Percentiles rank a stretch among this genome's conserved stretches.
Conservation (phyloP, 2,329 filamentous ascomycete genomes). For the Moelleriella libera region DNA sequence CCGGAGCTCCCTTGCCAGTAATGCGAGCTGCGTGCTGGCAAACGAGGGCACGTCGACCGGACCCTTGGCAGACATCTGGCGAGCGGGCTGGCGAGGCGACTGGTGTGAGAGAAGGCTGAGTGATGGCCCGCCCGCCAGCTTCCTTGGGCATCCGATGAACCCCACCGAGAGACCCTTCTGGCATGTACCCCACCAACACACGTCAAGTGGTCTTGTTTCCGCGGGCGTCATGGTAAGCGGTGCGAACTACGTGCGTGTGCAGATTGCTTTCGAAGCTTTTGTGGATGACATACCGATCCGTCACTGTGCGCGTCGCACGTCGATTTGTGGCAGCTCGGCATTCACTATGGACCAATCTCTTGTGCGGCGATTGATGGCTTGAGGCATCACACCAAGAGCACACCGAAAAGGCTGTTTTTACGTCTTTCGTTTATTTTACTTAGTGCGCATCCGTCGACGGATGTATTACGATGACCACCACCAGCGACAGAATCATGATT, state of each 20-base stretch:
- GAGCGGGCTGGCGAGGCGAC: too few species aligned
- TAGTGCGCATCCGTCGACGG: constrained; percentile 12
- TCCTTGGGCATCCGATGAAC: too few species aligned
- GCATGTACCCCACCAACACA: not conserved
- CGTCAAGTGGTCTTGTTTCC: not conserved
- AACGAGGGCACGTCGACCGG: constrained; percentile 53
- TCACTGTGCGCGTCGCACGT: too few species aligned
- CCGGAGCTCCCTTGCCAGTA: constrained; percentile 58
- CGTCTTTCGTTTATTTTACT: constrained; percentile 3
- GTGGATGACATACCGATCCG: too few species aligned
- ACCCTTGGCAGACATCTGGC: constrained; percentile 1
- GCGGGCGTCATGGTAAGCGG: too few species aligned
- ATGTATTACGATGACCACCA: constrained; percentile 45
- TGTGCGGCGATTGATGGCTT: not conserved
- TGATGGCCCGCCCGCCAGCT: too few species aligned
- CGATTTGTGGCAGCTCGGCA: too few species aligned
- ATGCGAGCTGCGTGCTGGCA: constrained; percentile 53
- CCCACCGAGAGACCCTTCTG: too few species aligned
- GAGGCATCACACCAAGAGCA: not conserved
- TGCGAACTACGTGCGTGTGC: too few species aligned
- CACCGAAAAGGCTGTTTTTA: not conserved
- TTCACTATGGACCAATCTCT: too few species aligned
- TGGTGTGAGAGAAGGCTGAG: too few species aligned
- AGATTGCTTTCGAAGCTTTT: too few species aligned
- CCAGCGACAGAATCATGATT: constrained; percentile 45